These are phyloP conservation scores for Neurospora discreta DNA, from an alignment of 495 filamentous ascomycete genomes.

Conservation along the genomic window DNA sequence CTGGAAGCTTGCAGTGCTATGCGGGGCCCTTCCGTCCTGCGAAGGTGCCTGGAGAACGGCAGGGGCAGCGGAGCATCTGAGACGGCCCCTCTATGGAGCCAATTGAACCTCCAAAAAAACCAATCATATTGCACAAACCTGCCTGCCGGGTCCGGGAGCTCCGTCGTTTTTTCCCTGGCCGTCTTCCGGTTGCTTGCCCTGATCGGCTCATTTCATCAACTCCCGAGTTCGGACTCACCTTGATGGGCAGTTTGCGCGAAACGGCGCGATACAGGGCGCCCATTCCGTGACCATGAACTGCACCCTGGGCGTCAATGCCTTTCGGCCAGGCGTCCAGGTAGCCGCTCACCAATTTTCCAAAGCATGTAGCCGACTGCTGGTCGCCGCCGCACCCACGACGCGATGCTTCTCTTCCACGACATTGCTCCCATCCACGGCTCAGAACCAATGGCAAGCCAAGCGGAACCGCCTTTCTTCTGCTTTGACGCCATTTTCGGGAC, in stretches of 20 bases:
- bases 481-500: background rate
- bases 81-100: background rate
- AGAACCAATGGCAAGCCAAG: background rate
- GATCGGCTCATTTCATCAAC: background rate
- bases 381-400: background rate
- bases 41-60: background rate
- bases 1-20: background rate
- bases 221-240: slow-evolving; percentile 2
- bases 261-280: slow-evolving; percentile 15
- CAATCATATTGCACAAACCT: background rate
- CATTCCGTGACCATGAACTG: slow-evolving; percentile 17
- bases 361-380: background rate
- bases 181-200: background rate
- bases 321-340: slow-evolving; percentile 18
- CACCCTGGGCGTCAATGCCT: slow-evolving; percentile 21
- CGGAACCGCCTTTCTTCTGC: background rate
- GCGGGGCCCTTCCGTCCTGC: background rate
- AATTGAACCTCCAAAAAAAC: background rate
- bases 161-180: background rate
- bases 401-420: slow-evolving; percentile 12
- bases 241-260: slow-evolving; percentile 18
- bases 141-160: slow-evolving; percentile 1
- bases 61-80: background rate
- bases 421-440: background rate
- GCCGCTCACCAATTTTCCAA: slow-evolving; percentile 14